Percentiles rank a stretch among this genome's conserved stretches.
Evolutionary conservation across 345 rosid species (phyloP).

Genomic region (Chamaenerion angustifolium): DNA sequence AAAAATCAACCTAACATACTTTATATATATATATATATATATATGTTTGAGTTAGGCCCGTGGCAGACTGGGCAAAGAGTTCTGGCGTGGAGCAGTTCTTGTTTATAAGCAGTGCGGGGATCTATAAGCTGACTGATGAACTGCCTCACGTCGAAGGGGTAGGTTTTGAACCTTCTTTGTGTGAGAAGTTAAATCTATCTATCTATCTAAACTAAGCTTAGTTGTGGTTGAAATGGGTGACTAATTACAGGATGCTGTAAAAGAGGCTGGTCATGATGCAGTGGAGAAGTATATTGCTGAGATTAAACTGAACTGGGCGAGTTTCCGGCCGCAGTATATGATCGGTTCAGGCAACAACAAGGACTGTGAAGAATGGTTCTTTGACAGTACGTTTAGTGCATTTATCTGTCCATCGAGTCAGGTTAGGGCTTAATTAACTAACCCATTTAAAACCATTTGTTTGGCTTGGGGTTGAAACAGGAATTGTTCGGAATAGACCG

Average conservation of each 20-base stretch:
- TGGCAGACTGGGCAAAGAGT: constrained; percentile 82
- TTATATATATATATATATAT: too few species aligned
- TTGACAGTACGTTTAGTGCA: constrained; percentile 45
- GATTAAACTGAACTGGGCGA: constrained; percentile 44
- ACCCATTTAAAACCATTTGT: background rate
- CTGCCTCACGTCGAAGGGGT: constrained; percentile 98
- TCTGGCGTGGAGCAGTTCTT: constrained; percentile 70
- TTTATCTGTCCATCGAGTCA: too few species aligned
- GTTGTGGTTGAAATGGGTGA: constrained; percentile 2
- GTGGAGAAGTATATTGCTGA: constrained; percentile 82
- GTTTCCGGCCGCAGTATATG: constrained; percentile 89
- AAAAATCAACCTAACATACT: too few species aligned
- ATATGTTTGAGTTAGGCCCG: constrained; percentile 32
- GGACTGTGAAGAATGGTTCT: constrained; percentile 99
- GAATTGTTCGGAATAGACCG: constrained; percentile 78
- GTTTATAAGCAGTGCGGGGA: constrained; percentile 91
- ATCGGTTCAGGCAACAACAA: constrained; percentile 97
- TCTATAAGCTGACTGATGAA: constrained; percentile 73
- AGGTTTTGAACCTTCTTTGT: background rate
- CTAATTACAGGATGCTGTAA: constrained; percentile 59
- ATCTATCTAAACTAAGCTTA: background rate
- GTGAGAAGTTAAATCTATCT: background rate
- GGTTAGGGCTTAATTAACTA: too few species aligned
- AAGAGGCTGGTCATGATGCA: constrained; percentile 77
- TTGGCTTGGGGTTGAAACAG: constrained; percentile 14